Percentiles rank a stretch among this genome's conserved stretches.
Conservation (phyloP, 495 filamentous ascomycete genomes). For the Penicillium turbatum region DNA sequence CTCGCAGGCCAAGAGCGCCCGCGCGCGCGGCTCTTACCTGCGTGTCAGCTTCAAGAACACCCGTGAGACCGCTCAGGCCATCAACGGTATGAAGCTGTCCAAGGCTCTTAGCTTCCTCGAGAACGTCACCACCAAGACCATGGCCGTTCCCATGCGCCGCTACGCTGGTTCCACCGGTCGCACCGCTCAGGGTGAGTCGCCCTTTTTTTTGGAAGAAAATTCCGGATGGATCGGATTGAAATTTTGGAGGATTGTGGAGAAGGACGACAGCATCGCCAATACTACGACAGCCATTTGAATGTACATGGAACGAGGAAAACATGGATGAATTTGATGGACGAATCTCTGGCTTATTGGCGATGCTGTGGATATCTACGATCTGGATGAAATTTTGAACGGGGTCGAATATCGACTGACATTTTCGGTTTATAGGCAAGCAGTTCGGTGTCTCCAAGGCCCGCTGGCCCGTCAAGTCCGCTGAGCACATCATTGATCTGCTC, state of each 20-base stretch:
- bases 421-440: conserved; percentile 76
- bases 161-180: conserved; percentile 93
- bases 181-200: conserved; percentile 85
- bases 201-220: conserved; percentile 9
- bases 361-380: conserved; percentile 18
- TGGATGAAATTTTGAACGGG: conserved; percentile 7
- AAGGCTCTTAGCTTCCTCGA: conserved; percentile 92
- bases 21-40: conserved; percentile 95
- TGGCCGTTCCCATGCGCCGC: conserved; percentile 94
- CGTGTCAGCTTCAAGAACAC: conserved; percentile 99
- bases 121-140: conserved; percentile 91
- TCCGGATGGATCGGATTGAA: conserved; percentile 6
- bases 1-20: conserved; percentile 85
- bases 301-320: not conserved
- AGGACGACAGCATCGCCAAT: conserved; percentile 1
- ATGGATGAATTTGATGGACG: not conserved
- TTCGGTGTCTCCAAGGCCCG: conserved; percentile 95
- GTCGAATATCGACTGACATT: conserved; percentile 22
- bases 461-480: conserved; percentile 98
- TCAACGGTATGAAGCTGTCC: conserved; percentile 98
- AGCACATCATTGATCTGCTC: conserved; percentile 94
- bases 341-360: conserved; percentile 17
- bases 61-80: conserved; percentile 96
- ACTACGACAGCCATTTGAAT: conserved; percentile 7
- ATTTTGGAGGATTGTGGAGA: not conserved